These are phyloP conservation scores for Zarea fungicola DNA, from an alignment of 2,329 filamentous ascomycete species.

Conservation along the genomic window DNA sequence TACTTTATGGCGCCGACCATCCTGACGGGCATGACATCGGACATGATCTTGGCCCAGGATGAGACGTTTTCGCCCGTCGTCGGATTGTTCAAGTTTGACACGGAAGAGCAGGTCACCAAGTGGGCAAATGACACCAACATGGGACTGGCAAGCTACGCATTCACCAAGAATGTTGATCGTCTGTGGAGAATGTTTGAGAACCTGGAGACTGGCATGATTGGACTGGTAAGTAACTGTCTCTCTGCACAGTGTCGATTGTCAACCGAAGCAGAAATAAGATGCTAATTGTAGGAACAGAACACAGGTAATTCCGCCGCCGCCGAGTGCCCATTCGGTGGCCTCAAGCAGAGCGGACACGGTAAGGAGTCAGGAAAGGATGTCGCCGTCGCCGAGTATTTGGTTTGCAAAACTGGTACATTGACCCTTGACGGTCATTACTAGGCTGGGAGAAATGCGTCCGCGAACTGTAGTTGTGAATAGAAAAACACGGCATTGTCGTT, in stretches of 20 bases:
- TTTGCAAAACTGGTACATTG: constrained; percentile 41
- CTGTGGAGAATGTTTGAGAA: constrained; percentile 39
- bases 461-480: no score
- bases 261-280: background rate
- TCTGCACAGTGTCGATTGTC: constrained; percentile 19
- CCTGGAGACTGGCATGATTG: constrained; percentile 41
- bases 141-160: constrained; percentile 69
- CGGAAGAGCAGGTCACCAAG: constrained; percentile 63
- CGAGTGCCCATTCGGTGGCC: constrained; percentile 42
- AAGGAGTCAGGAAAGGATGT: constrained; percentile 45
- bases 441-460: no score
- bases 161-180: constrained; percentile 41
- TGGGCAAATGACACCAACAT: constrained; percentile 63
- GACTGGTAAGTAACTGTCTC: constrained; percentile 32
- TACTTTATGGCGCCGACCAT: constrained; percentile 66
- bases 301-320: constrained; percentile 36
- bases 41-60: constrained; percentile 62
- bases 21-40: constrained; percentile 57
- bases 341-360: constrained; percentile 42
- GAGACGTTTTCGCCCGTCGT: constrained; percentile 71
- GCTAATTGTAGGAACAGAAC: constrained; percentile 18
- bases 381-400: constrained; percentile 41
- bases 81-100: constrained; percentile 62
- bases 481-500: no score
- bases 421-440: constrained; percentile 36